phyloP scores from a whole-genome alignment of 305 asterid genomes.

The Fraxinus sp. region DNA sequence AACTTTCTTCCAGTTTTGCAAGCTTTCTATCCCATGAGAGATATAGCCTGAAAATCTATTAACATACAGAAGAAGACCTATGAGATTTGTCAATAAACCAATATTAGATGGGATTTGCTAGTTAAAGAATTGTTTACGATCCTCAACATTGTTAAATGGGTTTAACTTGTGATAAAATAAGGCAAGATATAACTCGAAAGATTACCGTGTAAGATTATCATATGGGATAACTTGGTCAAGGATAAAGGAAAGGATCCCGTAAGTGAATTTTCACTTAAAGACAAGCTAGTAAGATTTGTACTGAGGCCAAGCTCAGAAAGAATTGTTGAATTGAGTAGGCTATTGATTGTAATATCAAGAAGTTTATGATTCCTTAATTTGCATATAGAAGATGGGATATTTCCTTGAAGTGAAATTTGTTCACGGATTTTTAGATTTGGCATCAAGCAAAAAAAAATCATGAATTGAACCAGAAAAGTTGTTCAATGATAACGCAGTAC shows the following conservation, averaged over 20 bases:
- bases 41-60: slow-evolving; percentile 21
- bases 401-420: slow-evolving; percentile 41
- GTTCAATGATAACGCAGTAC: slow-evolving; percentile 20
- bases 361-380: slow-evolving; percentile 29
- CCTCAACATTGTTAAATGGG: slow-evolving; percentile 46
- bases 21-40: too few relatives aligned
- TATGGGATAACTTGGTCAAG: slow-evolving; percentile 40
- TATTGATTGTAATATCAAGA: slow-evolving; percentile 16
- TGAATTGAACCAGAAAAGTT: slow-evolving; percentile 27
- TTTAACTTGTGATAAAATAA: slow-evolving; percentile 45
- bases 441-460: slow-evolving; percentile 22
- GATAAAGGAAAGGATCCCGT: slow-evolving; percentile 58
- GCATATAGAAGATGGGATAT: slow-evolving; percentile 48
- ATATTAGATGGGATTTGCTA: slow-evolving; percentile 63
- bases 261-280: slow-evolving; percentile 46
- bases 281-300: slow-evolving; percentile 50
- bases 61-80: slow-evolving; percentile 29
- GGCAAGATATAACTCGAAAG: slow-evolving; percentile 52
- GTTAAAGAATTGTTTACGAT: slow-evolving; percentile 21
- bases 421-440: slow-evolving; percentile 32
- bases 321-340: slow-evolving; percentile 35
- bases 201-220: slow-evolving; percentile 35
- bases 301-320: slow-evolving; percentile 60
- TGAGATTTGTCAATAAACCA: slow-evolving; percentile 40
- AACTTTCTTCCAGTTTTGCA: too few relatives aligned